These are phyloP conservation scores for Coniochaeta pulveracea DNA, from an alignment of 2,329 filamentous ascomycete genomes.

Conservation along the genomic window DNA sequence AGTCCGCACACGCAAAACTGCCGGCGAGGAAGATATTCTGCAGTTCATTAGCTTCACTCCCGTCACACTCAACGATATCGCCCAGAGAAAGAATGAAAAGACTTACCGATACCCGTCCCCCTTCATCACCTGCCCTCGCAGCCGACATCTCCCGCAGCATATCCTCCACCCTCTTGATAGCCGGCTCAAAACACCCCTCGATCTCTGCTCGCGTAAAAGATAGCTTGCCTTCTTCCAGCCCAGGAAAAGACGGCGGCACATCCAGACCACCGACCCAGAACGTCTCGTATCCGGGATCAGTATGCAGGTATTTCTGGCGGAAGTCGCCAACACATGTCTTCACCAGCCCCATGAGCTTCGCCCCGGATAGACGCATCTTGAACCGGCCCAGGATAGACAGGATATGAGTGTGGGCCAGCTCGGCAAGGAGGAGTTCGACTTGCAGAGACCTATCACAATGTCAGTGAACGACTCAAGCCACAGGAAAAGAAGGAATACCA, in stretches of 20 bases:
- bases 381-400: background rate
- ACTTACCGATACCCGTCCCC: conserved; percentile 1
- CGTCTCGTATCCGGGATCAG: background rate
- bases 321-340: background rate
- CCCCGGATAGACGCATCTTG: background rate
- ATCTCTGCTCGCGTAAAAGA: background rate
- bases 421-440: background rate
- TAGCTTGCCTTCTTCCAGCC: conserved; percentile 1
- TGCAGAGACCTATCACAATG: too few species aligned
- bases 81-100: background rate
- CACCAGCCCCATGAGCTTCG: background rate
- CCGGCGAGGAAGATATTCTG: conserved; percentile 2
- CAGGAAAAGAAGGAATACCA: too few species aligned
- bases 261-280: background rate
- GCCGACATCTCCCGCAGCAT: conserved; percentile 1
- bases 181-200: background rate
- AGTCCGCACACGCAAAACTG: background rate
- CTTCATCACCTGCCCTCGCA: background rate
- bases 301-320: background rate
- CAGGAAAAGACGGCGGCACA: conserved; percentile 1
- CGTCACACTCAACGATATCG: background rate
- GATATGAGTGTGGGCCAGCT: background rate
- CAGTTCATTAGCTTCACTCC: background rate
- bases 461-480: too few species aligned
- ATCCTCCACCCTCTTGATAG: background rate